Evolutionary conservation across 2,329 filamentous ascomycete genomes (phyloP).

Genomic region (Dryadomyces quercivorus): DNA sequence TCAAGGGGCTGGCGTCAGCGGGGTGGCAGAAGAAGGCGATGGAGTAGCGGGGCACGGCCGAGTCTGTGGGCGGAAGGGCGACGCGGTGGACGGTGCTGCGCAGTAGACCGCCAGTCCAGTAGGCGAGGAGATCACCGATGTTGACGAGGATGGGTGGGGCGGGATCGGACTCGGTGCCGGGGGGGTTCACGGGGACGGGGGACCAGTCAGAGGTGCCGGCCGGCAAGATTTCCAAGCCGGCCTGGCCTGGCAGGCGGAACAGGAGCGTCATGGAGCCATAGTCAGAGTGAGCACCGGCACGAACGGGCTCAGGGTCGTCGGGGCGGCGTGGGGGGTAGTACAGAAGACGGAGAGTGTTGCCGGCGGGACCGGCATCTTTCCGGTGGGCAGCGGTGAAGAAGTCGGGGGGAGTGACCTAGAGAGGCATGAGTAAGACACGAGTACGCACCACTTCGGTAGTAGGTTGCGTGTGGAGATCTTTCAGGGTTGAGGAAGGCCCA

Average conservation of each 20-base stretch:
- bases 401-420: conserved; percentile 30
- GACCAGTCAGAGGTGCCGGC: conserved; percentile 36
- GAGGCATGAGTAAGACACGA: neutral
- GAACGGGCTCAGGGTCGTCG: conserved; percentile 48
- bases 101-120: conserved; percentile 84
- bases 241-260: conserved; percentile 75
- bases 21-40: conserved; percentile 61
- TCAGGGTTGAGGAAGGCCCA: conserved; percentile 19
- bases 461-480: conserved; percentile 1
- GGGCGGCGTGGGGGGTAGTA: conserved; percentile 50
- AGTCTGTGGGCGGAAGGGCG: conserved; percentile 45
- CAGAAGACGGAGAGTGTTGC: conserved; percentile 56
- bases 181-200: conserved; percentile 54
- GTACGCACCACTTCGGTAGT: too few species aligned
- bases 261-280: conserved; percentile 65
- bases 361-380: conserved; percentile 31
- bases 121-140: conserved; percentile 57
- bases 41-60: conserved; percentile 42
- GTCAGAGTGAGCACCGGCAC: conserved; percentile 86
- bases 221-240: conserved; percentile 72
- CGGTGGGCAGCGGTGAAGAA: conserved; percentile 45
- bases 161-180: conserved; percentile 42
- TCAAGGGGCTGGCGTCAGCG: conserved; percentile 36
- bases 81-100: conserved; percentile 85
- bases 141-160: conserved; percentile 72